Evolutionary conservation across 257 asterid genomes (phyloP).

Genomic region (Solanum neorickii): DNA sequence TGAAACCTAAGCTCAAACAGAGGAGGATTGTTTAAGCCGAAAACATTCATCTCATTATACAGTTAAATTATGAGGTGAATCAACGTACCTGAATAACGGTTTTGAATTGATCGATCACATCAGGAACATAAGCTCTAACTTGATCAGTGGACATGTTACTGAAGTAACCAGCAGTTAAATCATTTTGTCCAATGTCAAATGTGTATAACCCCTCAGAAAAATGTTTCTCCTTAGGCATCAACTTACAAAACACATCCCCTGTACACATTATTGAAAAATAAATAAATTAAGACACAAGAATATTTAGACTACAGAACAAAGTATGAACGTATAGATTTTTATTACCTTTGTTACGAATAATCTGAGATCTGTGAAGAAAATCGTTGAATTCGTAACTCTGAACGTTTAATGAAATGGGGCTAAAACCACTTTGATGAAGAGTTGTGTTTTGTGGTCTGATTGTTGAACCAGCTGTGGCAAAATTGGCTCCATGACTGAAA

Average conservation of each 20-base stretch:
- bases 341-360: constrained; percentile 38
- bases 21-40: too few relatives aligned
- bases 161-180: constrained; percentile 62
- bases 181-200: constrained; percentile 88
- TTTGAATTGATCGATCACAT: constrained; percentile 53
- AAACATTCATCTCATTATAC: too few relatives aligned
- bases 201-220: constrained; percentile 58
- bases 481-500: constrained; percentile 82
- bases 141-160: constrained; percentile 64
- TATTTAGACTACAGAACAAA: background rate
- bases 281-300: too few relatives aligned
- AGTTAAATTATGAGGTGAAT: too few relatives aligned
- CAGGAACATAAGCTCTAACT: constrained; percentile 67
- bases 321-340: background rate
- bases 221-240: constrained; percentile 38
- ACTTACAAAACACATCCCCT: constrained; percentile 36
- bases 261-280: background rate
- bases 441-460: constrained; percentile 76
- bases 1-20: too few relatives aligned
- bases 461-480: constrained; percentile 91
- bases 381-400: constrained; percentile 48
- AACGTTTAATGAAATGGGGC: constrained; percentile 71
- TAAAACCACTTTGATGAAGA: constrained; percentile 63
- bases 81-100: constrained; percentile 39
- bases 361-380: constrained; percentile 52